A percentile compares a stretch with the other conserved stretches of the same genome.
Conservation (phyloP, 2,329 filamentous ascomycete genomes). For the Catunica adiposa region DNA sequence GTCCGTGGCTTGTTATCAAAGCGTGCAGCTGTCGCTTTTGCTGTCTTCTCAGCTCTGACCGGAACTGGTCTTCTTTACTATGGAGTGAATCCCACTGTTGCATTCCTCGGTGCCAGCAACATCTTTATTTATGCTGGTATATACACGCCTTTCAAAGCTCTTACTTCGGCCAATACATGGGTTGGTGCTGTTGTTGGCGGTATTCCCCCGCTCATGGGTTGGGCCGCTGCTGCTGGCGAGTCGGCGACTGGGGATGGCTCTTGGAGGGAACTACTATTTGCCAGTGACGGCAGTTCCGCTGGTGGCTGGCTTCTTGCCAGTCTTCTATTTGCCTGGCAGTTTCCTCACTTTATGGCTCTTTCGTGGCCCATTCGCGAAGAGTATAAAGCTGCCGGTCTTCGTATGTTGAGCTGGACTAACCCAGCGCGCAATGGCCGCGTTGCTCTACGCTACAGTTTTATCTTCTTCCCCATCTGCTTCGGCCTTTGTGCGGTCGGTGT, state of each 20-base stretch:
- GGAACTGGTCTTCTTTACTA: slow-evolving; percentile 65
- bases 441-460: slow-evolving; percentile 68
- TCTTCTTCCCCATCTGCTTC: slow-evolving; percentile 74
- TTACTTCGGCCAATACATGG: slow-evolving; percentile 86
- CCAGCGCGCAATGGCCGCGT: slow-evolving; percentile 73
- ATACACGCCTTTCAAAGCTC: slow-evolving; percentile 83
- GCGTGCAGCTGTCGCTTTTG: slow-evolving; percentile 61
- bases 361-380: slow-evolving; percentile 80
- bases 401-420: slow-evolving; percentile 74
- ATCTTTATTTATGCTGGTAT: slow-evolving; percentile 79
- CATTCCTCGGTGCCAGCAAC: slow-evolving; percentile 68
- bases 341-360: slow-evolving; percentile 92
- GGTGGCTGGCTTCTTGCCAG: slow-evolving; percentile 83
- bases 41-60: slow-evolving; percentile 48
- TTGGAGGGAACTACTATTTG: slow-evolving; percentile 64
- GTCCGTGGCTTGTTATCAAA: slow-evolving; percentile 64
- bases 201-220: slow-evolving; percentile 93
- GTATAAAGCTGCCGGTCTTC: slow-evolving; percentile 55
- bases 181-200: slow-evolving; percentile 81
- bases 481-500: slow-evolving; percentile 63
- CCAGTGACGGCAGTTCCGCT: slow-evolving; percentile 38
- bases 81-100: slow-evolving; percentile 87
- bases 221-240: slow-evolving; percentile 86
- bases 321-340: slow-evolving; percentile 88
- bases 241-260: slow-evolving; percentile 58